Evolutionary conservation across 1,284 basidiomycete species (phyloP).

Genomic region (Phellopilus nigrolimitatus): DNA sequence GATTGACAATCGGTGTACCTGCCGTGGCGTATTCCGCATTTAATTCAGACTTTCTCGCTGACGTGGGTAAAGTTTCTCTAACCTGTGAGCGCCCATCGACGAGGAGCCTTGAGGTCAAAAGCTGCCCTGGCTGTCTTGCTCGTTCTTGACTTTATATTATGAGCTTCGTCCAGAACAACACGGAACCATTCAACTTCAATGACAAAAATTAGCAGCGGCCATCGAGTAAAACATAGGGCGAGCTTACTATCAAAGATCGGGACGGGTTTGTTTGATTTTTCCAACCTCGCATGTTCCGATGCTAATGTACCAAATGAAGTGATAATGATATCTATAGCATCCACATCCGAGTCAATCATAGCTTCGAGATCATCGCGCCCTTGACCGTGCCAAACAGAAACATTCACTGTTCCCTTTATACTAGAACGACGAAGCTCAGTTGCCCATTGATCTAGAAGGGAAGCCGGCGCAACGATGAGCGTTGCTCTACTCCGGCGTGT

Average conservation of each 20-base stretch:
- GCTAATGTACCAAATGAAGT: conserved; percentile 87
- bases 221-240: conserved; percentile 6
- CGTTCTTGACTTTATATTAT: conserved; percentile 89
- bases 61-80: conserved; percentile 7
- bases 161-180: conserved; percentile 86
- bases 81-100: conserved; percentile 91
- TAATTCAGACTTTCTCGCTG: not conserved
- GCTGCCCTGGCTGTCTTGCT: conserved; percentile 91
- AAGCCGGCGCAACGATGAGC: conserved; percentile 90
- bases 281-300: conserved; percentile 76
- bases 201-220: not conserved
- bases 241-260: conserved; percentile 70
- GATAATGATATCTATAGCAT: conserved; percentile 73
- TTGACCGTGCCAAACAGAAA: conserved; percentile 84
- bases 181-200: conserved; percentile 71
- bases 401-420: conserved; percentile 61
- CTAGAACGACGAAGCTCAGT: conserved; percentile 79
- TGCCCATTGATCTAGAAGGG: conserved; percentile 86
- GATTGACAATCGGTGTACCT: conserved; percentile 96
- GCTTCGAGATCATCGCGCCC: conserved; percentile 71
- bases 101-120: conserved; percentile 74
- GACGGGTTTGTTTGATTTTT: conserved; percentile 45
- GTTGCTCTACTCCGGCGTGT: conserved; percentile 51
- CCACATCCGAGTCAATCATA: conserved; percentile 48
- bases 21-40: not conserved